phyloP scores from a whole-genome alignment of 768 basidiomycete genomes.

The Mycena belliarum region DNA sequence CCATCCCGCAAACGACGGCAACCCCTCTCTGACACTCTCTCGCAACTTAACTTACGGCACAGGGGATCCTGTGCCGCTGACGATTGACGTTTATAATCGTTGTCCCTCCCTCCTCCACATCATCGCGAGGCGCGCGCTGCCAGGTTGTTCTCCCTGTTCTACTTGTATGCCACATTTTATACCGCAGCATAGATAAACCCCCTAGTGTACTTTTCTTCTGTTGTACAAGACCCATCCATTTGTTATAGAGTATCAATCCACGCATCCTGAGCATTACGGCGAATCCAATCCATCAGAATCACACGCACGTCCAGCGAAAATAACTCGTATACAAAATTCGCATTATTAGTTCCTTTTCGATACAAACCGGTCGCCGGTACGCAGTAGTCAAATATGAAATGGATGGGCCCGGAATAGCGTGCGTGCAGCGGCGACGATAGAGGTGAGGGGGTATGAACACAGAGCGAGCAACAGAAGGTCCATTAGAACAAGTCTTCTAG shows the following conservation, averaged over 20 bases:
- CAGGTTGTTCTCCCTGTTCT: slow-evolving; percentile 1
- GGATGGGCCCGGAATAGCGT: slow-evolving; percentile 1
- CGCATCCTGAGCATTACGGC: neutral
- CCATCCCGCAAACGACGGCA: neutral
- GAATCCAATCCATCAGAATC: neutral
- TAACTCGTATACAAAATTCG: slow-evolving; percentile 14
- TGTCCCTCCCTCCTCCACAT: too few relatives aligned
- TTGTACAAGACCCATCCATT: slow-evolving; percentile 4
- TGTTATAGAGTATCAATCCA: slow-evolving; percentile 3
- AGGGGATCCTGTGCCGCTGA: neutral
- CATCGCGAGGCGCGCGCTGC: too few relatives aligned
- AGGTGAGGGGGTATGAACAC: slow-evolving; percentile 15
- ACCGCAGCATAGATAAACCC: slow-evolving; percentile 4
- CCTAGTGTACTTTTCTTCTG: slow-evolving; percentile 8
- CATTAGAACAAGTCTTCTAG: slow-evolving; percentile 86
- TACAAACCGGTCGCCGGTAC: slow-evolving; percentile 17
- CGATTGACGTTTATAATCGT: slow-evolving; percentile 11
- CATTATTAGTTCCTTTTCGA: slow-evolving; percentile 22
- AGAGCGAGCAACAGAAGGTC: slow-evolving; percentile 12
- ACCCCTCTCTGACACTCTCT: neutral
- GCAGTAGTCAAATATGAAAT: slow-evolving; percentile 11
- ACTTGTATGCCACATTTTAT: slow-evolving; percentile 10
- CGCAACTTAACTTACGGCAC: slow-evolving; percentile 8
- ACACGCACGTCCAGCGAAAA: neutral
- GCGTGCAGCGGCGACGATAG: slow-evolving; percentile 7